Evolutionary conservation across 2,329 filamentous ascomycete species (phyloP).

Genomic region (Sordariomycetes sp.): DNA sequence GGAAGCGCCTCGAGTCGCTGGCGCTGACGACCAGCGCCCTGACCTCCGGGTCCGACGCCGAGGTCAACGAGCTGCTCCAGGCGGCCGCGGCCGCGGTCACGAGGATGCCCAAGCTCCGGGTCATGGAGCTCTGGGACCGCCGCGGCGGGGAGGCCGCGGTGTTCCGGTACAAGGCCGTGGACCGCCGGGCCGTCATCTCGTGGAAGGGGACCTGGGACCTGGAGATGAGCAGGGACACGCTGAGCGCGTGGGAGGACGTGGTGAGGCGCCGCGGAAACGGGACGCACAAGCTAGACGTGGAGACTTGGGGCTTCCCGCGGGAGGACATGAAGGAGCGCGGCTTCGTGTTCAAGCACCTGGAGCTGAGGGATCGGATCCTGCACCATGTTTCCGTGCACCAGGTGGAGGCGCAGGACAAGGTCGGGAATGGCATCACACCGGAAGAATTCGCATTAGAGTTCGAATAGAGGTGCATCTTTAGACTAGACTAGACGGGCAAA

Average conservation of each 20-base stretch:
- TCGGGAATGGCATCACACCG: not conserved
- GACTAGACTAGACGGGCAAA: not conserved
- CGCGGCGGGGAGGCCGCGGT: not conserved
- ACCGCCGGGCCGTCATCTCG: not conserved
- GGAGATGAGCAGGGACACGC: not conserved
- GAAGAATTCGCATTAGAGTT: not conserved
- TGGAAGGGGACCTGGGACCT: not conserved
- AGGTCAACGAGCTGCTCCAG: not conserved
- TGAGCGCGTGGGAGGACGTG: not conserved
- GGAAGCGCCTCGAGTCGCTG: not conserved
- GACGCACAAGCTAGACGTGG: not conserved
- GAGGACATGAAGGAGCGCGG: not conserved
- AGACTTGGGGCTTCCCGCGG: not conserved
- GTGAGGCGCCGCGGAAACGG: not conserved
- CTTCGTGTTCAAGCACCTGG: not conserved
- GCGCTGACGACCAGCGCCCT: not conserved
- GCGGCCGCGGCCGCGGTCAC: not conserved
- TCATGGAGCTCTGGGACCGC: not conserved
- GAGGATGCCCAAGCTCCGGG: not conserved
- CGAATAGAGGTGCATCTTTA: not conserved
- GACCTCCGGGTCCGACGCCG: not conserved
- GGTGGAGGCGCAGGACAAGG: not conserved
- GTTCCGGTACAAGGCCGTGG: not conserved
- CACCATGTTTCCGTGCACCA: not conserved
- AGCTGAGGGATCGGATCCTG: not conserved